A percentile compares a stretch with the other conserved stretches of the same genome.
Evolutionary conservation across 805 yeast species (phyloP).

Genomic region (Saccharomycopsis guyanensis): DNA sequence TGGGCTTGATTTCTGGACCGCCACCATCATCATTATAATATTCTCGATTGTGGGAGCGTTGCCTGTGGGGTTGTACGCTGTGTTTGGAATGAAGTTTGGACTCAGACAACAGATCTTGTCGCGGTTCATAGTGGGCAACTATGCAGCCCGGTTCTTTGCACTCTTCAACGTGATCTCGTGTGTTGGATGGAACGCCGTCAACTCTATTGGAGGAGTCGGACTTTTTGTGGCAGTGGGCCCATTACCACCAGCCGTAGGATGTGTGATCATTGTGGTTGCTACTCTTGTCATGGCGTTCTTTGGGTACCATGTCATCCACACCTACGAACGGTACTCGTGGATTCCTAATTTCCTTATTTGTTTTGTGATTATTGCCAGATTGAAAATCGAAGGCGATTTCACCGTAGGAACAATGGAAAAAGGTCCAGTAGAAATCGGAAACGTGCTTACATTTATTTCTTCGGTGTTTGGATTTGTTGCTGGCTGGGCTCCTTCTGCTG

Average conservation of each 20-base stretch:
- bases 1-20: constrained; percentile 66
- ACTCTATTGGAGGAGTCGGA: constrained; percentile 84
- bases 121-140: constrained; percentile 68
- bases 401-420: constrained; percentile 26
- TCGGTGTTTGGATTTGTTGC: constrained; percentile 82
- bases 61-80: constrained; percentile 76
- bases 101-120: constrained; percentile 82
- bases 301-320: constrained; percentile 77
- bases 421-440: constrained; percentile 71
- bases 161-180: constrained; percentile 74
- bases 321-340: constrained; percentile 84
- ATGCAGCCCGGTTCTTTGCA: constrained; percentile 69
- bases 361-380: constrained; percentile 70
- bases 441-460: constrained; percentile 75
- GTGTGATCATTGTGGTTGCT: constrained; percentile 58
- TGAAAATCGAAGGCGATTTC: constrained; percentile 61
- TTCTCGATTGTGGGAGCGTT: constrained; percentile 65
- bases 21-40: constrained; percentile 58
- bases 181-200: constrained; percentile 93
- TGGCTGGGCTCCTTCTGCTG: constrained; percentile 91
- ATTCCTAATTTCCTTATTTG: constrained; percentile 70
- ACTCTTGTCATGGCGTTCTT: constrained; percentile 72
- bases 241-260: constrained; percentile 88
- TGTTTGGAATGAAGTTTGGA: constrained; percentile 79
- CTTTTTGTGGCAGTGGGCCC: constrained; percentile 58